phyloP scores from a whole-genome alignment of 768 basidiomycete species.

The Termitomyces sp. region DNA sequence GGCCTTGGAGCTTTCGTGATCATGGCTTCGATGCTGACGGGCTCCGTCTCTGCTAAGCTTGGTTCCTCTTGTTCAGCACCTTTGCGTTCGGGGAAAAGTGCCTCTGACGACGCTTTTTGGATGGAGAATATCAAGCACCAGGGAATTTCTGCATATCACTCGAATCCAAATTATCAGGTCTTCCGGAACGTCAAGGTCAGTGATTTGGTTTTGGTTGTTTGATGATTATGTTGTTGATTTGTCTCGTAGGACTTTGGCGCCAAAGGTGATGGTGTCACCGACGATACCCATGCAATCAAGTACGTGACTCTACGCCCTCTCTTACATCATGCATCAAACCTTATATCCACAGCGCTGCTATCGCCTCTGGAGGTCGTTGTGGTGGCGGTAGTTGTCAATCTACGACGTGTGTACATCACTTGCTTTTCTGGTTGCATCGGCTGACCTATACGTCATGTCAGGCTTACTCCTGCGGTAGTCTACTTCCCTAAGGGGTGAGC shows the following conservation, averaged over 20 bases:
- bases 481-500: slow-evolving; percentile 70
- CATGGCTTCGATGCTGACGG: background rate
- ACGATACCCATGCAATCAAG: slow-evolving; percentile 79
- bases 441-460: slow-evolving; percentile 16
- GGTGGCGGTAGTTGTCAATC: slow-evolving; percentile 53
- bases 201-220: background rate
- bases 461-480: slow-evolving; percentile 64
- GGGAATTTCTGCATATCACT: slow-evolving; percentile 62
- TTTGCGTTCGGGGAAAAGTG: slow-evolving; percentile 46
- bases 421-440: background rate
- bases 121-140: slow-evolving; percentile 67
- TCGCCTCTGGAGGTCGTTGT: slow-evolving; percentile 58
- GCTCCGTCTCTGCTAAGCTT: slow-evolving; percentile 21
- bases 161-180: slow-evolving; percentile 54
- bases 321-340: background rate
- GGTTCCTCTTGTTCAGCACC: slow-evolving; percentile 40
- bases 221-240: background rate
- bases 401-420: slow-evolving; percentile 39
- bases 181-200: slow-evolving; percentile 69
- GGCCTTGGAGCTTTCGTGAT: background rate
- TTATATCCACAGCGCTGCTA: slow-evolving; percentile 46
- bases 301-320: slow-evolving; percentile 18
- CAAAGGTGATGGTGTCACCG: slow-evolving; percentile 59
- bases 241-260: slow-evolving; percentile 32
- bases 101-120: slow-evolving; percentile 61